Evolutionary conservation across 345 rosid genomes (phyloP).

Genomic region (Gossypium mustelinum): DNA sequence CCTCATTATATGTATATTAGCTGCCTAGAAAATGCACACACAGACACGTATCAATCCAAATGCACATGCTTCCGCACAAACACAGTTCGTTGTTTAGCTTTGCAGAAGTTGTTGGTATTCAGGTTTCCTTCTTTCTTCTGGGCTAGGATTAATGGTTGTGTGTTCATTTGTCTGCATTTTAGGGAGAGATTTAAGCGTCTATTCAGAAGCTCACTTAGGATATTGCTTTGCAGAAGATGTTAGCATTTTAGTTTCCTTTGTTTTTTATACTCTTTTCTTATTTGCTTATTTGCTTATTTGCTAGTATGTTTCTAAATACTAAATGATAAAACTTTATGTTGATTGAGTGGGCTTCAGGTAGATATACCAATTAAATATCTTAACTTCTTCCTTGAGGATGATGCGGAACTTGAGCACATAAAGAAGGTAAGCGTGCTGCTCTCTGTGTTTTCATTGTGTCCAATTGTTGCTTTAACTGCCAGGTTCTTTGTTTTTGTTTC

Average conservation of each 20-base stretch:
- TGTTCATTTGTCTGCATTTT: background rate
- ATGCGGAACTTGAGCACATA: conserved; percentile 74
- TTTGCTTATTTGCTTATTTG: background rate
- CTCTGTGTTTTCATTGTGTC: background rate
- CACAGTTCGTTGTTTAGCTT: background rate
- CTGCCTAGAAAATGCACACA: background rate
- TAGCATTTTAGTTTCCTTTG: background rate
- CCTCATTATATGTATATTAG: background rate
- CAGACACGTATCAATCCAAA: background rate
- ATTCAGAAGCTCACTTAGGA: background rate
- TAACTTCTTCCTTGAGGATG: conserved; percentile 78
- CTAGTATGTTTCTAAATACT: background rate
- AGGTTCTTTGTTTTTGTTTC: background rate
- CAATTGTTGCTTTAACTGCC: background rate
- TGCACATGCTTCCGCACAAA: background rate
- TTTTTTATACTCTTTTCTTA: background rate
- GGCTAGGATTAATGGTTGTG: background rate
- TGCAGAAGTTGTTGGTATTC: background rate
- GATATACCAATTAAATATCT: conserved; percentile 84
- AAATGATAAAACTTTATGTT: background rate
- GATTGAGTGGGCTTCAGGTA: conserved; percentile 40
- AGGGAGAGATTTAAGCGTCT: background rate
- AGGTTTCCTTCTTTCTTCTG: background rate
- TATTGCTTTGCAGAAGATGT: background rate
- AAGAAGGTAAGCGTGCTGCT: conserved; percentile 45